Evolutionary conservation across 495 filamentous ascomycete genomes (phyloP).

Genomic region (Penicillium bovifimosum): DNA sequence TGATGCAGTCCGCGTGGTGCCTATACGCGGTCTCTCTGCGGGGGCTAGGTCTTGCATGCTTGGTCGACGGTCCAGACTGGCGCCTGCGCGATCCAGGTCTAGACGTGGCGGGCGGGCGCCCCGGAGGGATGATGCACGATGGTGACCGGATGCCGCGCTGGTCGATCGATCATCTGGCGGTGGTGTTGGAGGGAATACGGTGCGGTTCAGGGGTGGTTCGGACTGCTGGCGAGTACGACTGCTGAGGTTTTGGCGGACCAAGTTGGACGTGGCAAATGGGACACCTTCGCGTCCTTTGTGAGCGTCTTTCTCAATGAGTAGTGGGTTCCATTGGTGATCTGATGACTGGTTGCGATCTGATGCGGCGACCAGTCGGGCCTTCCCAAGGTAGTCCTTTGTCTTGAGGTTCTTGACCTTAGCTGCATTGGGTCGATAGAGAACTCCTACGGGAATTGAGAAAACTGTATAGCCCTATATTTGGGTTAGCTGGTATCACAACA

Average conservation of each 20-base stretch:
- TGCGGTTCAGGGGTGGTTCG: constrained; percentile 77
- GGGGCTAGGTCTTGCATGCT: constrained; percentile 12
- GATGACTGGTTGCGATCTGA: constrained; percentile 52
- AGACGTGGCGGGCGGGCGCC: constrained; percentile 35
- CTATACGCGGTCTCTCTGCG: constrained; percentile 42
- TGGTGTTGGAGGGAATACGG: constrained; percentile 91
- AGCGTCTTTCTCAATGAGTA: constrained; percentile 25
- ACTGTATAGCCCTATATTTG: constrained; percentile 83
- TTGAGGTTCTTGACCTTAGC: constrained; percentile 98
- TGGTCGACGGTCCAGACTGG: constrained; percentile 24
- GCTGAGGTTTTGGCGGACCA: constrained; percentile 76
- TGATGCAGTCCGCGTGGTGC: constrained; percentile 50
- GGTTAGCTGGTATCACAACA: constrained; percentile 6
- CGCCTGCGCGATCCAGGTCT: constrained; percentile 34
- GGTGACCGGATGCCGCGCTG: constrained; percentile 16
- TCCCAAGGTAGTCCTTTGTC: constrained; percentile 93
- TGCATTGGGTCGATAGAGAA: constrained; percentile 91
- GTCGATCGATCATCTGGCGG: constrained; percentile 74
- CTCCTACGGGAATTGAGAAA: constrained; percentile 95
- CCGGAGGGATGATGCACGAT: constrained; percentile 27
- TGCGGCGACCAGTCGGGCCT: constrained; percentile 88
- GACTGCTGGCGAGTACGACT: constrained; percentile 75
- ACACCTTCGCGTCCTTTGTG: constrained; percentile 79
- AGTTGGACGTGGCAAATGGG: constrained; percentile 83
- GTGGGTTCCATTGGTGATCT: constrained; percentile 23